Evolutionary conservation across 1,284 basidiomycete species (phyloP).

Genomic region (Cutaneotrichosporon dermatis): DNA sequence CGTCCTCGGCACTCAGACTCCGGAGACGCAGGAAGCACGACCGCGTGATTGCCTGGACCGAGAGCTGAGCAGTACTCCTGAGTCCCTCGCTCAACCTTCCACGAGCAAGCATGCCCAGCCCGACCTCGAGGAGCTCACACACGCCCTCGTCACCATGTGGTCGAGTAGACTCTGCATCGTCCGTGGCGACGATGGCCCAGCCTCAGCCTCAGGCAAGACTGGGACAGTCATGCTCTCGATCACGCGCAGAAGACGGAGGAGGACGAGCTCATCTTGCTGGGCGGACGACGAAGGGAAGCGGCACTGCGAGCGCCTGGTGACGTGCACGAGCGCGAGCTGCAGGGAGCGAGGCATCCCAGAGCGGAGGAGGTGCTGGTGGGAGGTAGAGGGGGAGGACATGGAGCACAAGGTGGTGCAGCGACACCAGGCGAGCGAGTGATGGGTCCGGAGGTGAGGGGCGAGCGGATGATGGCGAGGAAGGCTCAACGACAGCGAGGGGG

Average conservation of each 20-base stretch:
- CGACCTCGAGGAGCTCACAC: conserved; percentile 97
- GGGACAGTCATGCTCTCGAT: conserved; percentile 73
- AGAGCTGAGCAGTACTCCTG: conserved; percentile 87
- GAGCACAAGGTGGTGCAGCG: conserved; percentile 81
- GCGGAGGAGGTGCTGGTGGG: conserved; percentile 42
- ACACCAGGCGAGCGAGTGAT: conserved; percentile 89
- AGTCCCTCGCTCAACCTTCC: conserved; percentile 73
- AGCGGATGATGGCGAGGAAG: conserved; percentile 93
- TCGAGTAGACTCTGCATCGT: conserved; percentile 39
- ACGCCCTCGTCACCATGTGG: conserved; percentile 86
- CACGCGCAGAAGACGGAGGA: conserved; percentile 85
- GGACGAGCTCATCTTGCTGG: conserved; percentile 90
- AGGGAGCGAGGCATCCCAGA: conserved; percentile 34
- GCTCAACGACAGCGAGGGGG: conserved; percentile 60
- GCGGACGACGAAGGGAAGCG: conserved; percentile 97
- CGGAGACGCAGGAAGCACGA: conserved; percentile 73
- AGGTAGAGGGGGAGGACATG: conserved; percentile 58
- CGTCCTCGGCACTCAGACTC: conserved; percentile 51
- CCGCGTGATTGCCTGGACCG: conserved; percentile 82
- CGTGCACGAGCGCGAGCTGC: conserved; percentile 65
- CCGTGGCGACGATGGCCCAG: background rate
- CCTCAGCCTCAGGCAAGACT: background rate
- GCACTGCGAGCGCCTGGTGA: conserved; percentile 91
- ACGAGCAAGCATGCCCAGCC: conserved; percentile 93
- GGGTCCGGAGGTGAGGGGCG: conserved; percentile 85